Evolutionary conservation across 768 basidiomycete species (phyloP), one percentile per base, ranked within the genome.

Genomic region (Trametes maxima): DNA sequence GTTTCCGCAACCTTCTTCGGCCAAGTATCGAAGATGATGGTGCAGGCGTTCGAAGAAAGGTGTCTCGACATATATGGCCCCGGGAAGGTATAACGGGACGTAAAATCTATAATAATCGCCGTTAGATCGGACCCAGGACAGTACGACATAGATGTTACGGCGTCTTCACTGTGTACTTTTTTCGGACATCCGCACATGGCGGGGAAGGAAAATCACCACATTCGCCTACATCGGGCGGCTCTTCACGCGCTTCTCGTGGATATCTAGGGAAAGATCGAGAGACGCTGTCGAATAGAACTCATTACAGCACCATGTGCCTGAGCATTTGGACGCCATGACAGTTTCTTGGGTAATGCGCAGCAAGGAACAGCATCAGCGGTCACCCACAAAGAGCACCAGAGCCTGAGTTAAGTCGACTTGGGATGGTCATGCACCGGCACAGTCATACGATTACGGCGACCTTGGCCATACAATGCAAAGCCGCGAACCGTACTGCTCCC

Each of bases 1-100:
- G 81, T 95, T n/a, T 91, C 92, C 4, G 81, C 87, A 21, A 78
- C 86, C 3, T 94, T 98, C 72, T 92, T 98, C 70, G 90, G 90
- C 10, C 86, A 90, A 70, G 88, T 97, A 5, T 91, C 92, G 3
- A 85, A 84, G 66, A 81, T 89, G 75, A 98, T 97, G 94, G 88
- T 98, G 22, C 78, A 88, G 54, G 95, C 95, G 1, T 99, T 99
- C 67, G 95, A 98, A 76, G 81, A 88, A 64, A 83, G 95, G 25
- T 96, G 94, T 73, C 46, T 79, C 57, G 77, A 81, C 52, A 78
- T 96, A 5, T 95, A 94, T 68, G 90, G 92, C 5, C 71, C 70
- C 19, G 74, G 78, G 25, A 64, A 63, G 5, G 42, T 55, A 28
- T 67, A 24, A 24, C 22, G 40, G 14, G 5, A 7, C 24, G 17